Conservation (phyloP, 2,329 filamentous ascomycete species). For the Blumeria graminis region DNA sequence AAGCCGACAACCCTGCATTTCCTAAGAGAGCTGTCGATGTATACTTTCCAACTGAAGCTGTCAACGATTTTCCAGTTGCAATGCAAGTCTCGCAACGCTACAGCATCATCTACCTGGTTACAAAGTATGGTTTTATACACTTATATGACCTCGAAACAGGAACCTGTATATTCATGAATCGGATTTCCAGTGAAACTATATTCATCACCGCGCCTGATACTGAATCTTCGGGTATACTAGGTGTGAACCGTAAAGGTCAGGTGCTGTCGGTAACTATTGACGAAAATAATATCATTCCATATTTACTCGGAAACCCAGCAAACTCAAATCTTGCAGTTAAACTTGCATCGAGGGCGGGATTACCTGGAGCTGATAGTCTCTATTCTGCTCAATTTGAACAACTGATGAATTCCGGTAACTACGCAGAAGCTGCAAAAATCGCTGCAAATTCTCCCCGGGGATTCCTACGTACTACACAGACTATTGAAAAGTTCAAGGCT, state of each 20-base stretch:
- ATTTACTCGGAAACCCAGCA: conserved; percentile 87
- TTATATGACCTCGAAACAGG: conserved; percentile 93
- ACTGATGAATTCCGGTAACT: conserved; percentile 57
- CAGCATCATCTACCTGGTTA: conserved; percentile 88
- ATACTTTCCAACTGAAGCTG: conserved; percentile 87
- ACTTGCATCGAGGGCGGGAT: conserved; percentile 77
- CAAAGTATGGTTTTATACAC: conserved; percentile 98
- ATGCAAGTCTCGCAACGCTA: conserved; percentile 96
- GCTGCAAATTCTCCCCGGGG: conserved; percentile 90
- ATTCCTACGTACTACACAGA: conserved; percentile 81
- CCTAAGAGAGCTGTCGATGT: conserved; percentile 93
- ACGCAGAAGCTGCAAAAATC: conserved; percentile 75
- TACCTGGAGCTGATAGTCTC: conserved; percentile 81
- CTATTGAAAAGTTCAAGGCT: conserved; percentile 87
- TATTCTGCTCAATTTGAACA: conserved; percentile 87
- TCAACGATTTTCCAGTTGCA: conserved; percentile 91
- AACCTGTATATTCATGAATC: conserved; percentile 96
- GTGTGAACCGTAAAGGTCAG: conserved; percentile 94
- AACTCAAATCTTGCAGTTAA: conserved; percentile 88
- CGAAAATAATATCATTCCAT: conserved; percentile 74
- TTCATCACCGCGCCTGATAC: conserved; percentile 78
- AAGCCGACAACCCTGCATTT: conserved; percentile 69
- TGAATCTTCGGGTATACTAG: conserved; percentile 68
- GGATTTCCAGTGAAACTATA: conserved; percentile 96
- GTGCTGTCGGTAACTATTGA: conserved; percentile 86